Conservation (phyloP, 2,329 filamentous ascomycete genomes). For the Teratosphaeria destructans region DNA sequence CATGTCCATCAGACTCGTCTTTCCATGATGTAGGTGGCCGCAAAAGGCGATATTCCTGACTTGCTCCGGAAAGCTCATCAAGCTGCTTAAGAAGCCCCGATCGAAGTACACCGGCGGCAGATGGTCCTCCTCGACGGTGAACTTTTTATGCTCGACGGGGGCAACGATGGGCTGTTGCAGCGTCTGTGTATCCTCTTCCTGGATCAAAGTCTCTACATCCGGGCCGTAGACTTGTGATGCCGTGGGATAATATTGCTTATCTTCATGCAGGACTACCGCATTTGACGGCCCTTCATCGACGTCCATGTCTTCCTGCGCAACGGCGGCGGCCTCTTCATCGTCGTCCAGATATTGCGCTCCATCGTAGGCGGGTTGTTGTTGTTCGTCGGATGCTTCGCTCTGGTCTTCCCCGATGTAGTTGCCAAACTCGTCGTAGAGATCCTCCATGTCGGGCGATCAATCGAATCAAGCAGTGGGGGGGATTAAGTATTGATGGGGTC, state of each 20-base stretch:
- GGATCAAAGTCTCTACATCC: conserved; percentile 89
- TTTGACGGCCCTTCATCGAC: conserved; percentile 84
- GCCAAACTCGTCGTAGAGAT: conserved; percentile 98
- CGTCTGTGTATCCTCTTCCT: conserved; percentile 94
- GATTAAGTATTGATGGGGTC: background rate
- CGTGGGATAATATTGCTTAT: conserved; percentile 99
- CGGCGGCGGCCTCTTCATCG: conserved; percentile 44
- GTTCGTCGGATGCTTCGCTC: conserved; percentile 71
- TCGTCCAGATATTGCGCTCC: conserved; percentile 74
- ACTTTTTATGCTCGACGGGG: conserved; percentile 89
- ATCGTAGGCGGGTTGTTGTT: conserved; percentile 42
- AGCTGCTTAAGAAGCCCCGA: conserved; percentile 82
- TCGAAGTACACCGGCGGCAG: conserved; percentile 81
- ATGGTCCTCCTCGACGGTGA: conserved; percentile 87
- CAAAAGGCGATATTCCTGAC: conserved; percentile 86
- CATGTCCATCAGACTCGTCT: conserved; percentile 98
- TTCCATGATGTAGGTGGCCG: conserved; percentile 92
- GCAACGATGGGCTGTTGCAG: conserved; percentile 87
- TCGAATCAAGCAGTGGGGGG: background rate
- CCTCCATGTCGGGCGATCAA: conserved; percentile 54
- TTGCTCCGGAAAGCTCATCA: conserved; percentile 93
- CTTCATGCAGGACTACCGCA: conserved; percentile 94
- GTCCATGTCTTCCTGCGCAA: conserved; percentile 77
- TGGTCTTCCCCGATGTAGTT: conserved; percentile 95
- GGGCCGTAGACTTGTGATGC: conserved; percentile 89